These are phyloP conservation scores for Nissolia schottii DNA, from an alignment of 306 rosid genomes.

Conservation along the genomic window DNA sequence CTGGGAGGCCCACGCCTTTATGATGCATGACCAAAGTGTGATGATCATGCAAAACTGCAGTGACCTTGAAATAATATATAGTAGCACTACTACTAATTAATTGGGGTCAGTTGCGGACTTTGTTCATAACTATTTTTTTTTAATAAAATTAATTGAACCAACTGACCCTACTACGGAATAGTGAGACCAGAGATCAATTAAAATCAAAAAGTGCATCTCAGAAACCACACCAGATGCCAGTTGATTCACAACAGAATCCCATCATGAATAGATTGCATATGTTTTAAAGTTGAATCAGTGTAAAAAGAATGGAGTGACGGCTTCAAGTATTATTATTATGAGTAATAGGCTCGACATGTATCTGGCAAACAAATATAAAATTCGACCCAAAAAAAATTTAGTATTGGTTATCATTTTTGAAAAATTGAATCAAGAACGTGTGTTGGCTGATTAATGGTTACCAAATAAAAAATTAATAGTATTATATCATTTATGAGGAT, in stretches of 20 bases:
- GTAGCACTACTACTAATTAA: neutral
- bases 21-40: neutral
- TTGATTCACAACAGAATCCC: constrained; percentile 26
- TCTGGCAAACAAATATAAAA: too few species aligned
- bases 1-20: constrained; percentile 38
- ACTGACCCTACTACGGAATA: neutral
- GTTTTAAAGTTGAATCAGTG: neutral
- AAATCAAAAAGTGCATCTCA: constrained; percentile 18
- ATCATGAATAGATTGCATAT: constrained; percentile 22
- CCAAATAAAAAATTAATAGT: too few species aligned
- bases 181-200: neutral
- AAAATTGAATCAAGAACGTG: too few species aligned
- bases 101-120: constrained; percentile 1
- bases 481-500: too few species aligned
- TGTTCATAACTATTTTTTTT: neutral
- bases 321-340: neutral
- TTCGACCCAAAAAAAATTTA: too few species aligned
- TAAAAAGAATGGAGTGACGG: neutral
- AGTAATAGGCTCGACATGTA: too few species aligned
- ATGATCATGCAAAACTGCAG: constrained; percentile 2
- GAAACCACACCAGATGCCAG: neutral
- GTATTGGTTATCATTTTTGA: too few species aligned
- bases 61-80: neutral
- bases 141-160: constrained; percentile 4
- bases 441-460: too few species aligned